Base-by-base conservation (phyloP, 768 basidiomycete genomes). In the Naganishia randhawae region DNA sequence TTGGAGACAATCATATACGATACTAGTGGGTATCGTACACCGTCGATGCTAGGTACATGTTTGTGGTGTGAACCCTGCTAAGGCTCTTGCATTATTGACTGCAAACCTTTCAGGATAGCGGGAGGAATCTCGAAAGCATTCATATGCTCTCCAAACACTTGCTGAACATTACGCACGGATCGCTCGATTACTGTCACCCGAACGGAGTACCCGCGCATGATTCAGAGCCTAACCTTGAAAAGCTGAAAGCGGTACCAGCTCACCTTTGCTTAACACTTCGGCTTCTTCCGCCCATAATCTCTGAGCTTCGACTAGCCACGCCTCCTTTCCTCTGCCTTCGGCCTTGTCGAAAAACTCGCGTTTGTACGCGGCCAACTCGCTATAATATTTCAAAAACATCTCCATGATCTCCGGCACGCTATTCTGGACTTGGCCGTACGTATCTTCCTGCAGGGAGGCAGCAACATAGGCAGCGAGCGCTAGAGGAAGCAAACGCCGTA, bases 391-490 rank as follows among this genome's bases (percentile, higher is more conserved):
- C 19, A 76, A 66, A 19, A 79, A 73, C 10, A 74, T 71, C 54
- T 77, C 76, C 17, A 79, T 57, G 16, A 74, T 73, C 1, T 73
- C 67, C 3, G 78, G 77, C 0, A 77, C 55, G 55, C 73, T 65
- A 16, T 76, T 74, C 50, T 79, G 78, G 1, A 78, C 75, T 50
- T 77, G 72, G 31, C 78, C 78, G 55, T 77, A 79, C 19, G 73
- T 74, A 50, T 79, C 78, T 54, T 79, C 78, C 13, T 71, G 69
- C 22, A 72, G 67, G 0, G 78, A 79, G 4, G 74, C 75, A 8
- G 73, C 65, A 10, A 73, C 68, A n/a, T 76, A 69, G 0, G 72
- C 71, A 1, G 75, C 69, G 22, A 77, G 65, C 29, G 76, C 78
- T 79, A 25, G 2, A 22, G 25, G 16, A 4, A 7, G 14, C 5